Evolutionary conservation across 2,329 filamentous ascomycete genomes (phyloP), one percentile per base, ranked within the genome.

Genomic region (Cladophialophora yegresii): DNA sequence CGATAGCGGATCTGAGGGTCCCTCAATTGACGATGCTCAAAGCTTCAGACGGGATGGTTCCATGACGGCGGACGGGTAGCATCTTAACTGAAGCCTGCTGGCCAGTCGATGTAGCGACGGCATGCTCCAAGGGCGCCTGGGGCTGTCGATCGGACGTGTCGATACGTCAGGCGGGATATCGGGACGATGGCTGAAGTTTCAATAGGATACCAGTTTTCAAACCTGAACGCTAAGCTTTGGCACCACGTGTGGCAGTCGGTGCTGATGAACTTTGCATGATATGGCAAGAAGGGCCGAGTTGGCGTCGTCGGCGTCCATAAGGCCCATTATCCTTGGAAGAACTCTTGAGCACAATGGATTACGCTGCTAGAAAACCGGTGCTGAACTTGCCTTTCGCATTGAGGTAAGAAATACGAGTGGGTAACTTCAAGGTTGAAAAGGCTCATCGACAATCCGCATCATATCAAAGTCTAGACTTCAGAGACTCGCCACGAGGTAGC

Each of bases 151-250:
- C 66, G 54, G 51, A 50, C 36, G 22, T 33, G 33, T 36, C 56
- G 57, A 67, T 63, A 56, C 60, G 58, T 49, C 57, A 45, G 5
- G 47, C 30, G 33, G 33, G 59, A 65, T 61, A 51, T 61, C 47
- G 47, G n/a, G 33, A 47, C 13, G 57, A 28, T 12, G 43, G 28
- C n/a, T 26, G 26, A 60, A 54, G 16, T 60, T 20, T 51, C 43
- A 49, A 16, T 2, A 43, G 16, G 36, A 43, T n/a, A 20, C 3
- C 30, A 28, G n/a, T 43, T 16, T 33, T 22, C 16, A 54, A 13
- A 6, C 36, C 36, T 49, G 28, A 13, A 9, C 20, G 60, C 53
- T 53, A 58, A 55, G 47, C 49, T 63, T 54, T 33, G 36, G 26
- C 20, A 33, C 20, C 58, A 61, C 58, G 58, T 61, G 58, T 61